Evolutionary conservation across 108 stramenopile species (phyloP), one percentile per base, ranked within the genome.

Genomic region (Cyclotella baltica): DNA sequence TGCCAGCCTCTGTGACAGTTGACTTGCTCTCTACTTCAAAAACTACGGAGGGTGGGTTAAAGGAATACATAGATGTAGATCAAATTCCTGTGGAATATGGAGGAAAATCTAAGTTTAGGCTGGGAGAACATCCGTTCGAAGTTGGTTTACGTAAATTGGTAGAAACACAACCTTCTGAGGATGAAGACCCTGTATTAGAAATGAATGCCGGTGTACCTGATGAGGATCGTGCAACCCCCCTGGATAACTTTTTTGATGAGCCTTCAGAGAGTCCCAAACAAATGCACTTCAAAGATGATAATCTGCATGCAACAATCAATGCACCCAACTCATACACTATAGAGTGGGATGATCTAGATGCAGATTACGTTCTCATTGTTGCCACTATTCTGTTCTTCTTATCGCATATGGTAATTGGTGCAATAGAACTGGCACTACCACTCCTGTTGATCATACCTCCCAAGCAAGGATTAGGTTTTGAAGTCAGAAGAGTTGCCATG

Each of bases 101-200:
- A 20, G 89, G 89, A 1, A 76, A 58, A 18, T 81, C 80, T 62
- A 86, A 77, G 1, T 90, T 79, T 63, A 56, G 48, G 51, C 62
- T 87, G 27, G 89, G 83, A 40, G 76, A 86, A 50, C 89, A 88
- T 62, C 89, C 89, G 16, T 90, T 84, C 35, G 87, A 90, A 31
- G 18, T 72, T 36, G 82, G 76, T 15, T 27, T 83, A 6, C 40
- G 51, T 33, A 73, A 73, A 36, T 30, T 83, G 25, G 82, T 73
- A 20, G 76, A 78, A 38, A 20, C 53, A 59, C 11, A 58, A 35
- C 47, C 46, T 9, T 30, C 20, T 33, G 67, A 67, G 31, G 72
- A 63, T 15, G 75, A 53, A 22, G 27, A 64, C 59, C 4, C 4
- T 8, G 16, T 33, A 9, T 31, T 34, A 31, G 59, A 61, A 5